Evolutionary conservation across 345 rosid species (phyloP).

Genomic region (Stellera chamaejasme): DNA sequence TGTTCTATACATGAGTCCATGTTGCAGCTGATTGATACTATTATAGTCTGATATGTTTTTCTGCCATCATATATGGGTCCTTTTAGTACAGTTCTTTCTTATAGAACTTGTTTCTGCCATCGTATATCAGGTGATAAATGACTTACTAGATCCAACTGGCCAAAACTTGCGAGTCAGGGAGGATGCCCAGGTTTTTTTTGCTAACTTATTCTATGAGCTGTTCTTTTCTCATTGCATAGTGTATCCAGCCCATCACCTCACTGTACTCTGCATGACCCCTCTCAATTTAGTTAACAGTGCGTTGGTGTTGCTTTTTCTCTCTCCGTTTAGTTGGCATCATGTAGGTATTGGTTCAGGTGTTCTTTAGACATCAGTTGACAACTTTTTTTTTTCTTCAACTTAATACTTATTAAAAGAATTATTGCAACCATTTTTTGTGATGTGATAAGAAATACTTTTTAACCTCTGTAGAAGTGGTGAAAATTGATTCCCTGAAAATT

Average conservation of each 20-base stretch:
- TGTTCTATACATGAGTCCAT: neutral
- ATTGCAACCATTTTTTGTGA: too few species aligned
- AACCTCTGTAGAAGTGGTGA: too few species aligned
- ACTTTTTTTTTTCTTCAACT: too few species aligned
- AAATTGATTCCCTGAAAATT: too few species aligned
- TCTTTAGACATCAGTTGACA: too few species aligned
- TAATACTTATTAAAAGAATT: too few species aligned
- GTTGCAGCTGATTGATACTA: neutral
- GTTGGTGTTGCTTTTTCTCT: neutral
- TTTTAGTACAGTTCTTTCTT: too few species aligned
- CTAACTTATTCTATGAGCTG: conserved; percentile 5
- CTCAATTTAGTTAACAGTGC: conserved; percentile 2
- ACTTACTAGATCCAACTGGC: conserved; percentile 97
- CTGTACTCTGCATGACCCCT: neutral
- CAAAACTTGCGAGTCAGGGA: conserved; percentile 99
- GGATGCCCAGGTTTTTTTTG: conserved; percentile 80
- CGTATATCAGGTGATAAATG: conserved; percentile 86
- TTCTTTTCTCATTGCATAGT: neutral
- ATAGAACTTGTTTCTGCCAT: conserved; percentile 14
- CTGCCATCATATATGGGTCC: conserved; percentile 20
- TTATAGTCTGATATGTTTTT: conserved; percentile 3
- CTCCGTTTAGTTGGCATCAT: conserved; percentile 1
- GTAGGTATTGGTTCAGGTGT: neutral
- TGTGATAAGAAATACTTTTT: too few species aligned
- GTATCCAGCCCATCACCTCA: neutral